Conservation (phyloP, 2,329 filamentous ascomycete species). For the Exophiala bonariae region DNA sequence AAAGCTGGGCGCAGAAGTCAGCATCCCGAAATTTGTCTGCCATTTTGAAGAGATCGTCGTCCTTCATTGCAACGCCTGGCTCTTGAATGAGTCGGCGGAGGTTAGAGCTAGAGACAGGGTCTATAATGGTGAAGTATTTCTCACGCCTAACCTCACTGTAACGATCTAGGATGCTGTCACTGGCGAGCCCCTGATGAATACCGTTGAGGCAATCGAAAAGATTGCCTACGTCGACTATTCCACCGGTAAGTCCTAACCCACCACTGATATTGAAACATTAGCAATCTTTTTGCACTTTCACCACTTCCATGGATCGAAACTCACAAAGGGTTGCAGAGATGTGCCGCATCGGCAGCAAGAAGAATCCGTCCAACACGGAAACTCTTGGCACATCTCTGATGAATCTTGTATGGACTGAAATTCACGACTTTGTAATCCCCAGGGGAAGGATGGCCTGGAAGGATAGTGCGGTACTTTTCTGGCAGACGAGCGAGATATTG, state of each 20-base stretch:
- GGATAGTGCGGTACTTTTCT: conserved; percentile 56
- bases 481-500: conserved; percentile 56
- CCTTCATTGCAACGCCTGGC: conserved; percentile 34
- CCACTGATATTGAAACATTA: too few species aligned
- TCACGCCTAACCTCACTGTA: conserved; percentile 41
- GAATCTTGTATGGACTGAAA: conserved; percentile 61
- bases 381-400: conserved; percentile 58
- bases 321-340: conserved; percentile 43
- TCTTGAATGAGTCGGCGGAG: conserved; percentile 37
- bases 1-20: too few species aligned
- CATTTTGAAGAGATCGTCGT: conserved; percentile 36
- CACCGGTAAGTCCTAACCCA: conserved; percentile 62
- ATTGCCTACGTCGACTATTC: conserved; percentile 62
- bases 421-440: conserved; percentile 57
- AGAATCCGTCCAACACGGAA: conserved; percentile 59
- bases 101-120: conserved; percentile 43
- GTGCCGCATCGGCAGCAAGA: conserved; percentile 62
- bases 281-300: too few species aligned
- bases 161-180: conserved; percentile 42
- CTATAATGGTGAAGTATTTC: conserved; percentile 39
- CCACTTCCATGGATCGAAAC: too few species aligned
- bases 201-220: conserved; percentile 58
- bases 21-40: too few species aligned
- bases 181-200: conserved; percentile 38
- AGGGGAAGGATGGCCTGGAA: conserved; percentile 60